Base-by-base conservation (phyloP, 164 flowering plant genomes). In the Kingdonia uniflora region DNA sequence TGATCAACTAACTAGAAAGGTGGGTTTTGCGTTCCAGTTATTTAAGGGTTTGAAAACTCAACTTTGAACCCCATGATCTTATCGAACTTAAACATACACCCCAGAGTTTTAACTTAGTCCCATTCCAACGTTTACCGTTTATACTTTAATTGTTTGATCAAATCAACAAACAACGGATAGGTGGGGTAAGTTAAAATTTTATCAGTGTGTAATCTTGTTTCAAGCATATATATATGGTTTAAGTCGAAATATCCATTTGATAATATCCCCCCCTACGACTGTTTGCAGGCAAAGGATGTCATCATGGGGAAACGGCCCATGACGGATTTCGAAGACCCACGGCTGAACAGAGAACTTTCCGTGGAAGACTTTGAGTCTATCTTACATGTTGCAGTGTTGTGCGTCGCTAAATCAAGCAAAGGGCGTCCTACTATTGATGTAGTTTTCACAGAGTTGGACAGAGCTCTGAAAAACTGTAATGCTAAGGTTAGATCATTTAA, bases 231-330 rank as follows among this genome's bases (percentile, higher is more conserved):
- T n/a, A n/a, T n/a, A n/a, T n/a, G n/a, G n/a, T n/a, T n/a, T n/a
- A n/a, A n/a, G n/a, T n/a, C n/a, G n/a, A n/a, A n/a, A n/a, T n/a
- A n/a, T n/a, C n/a, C n/a, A n/a, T n/a, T n/a, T n/a, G n/a, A n/a
- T n/a, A n/a, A n/a, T n/a, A n/a, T n/a, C n/a, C n/a, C n/a, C n/a
- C n/a, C n/a, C n/a, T n/a, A n/a, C n/a, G n/a, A n/a, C 8, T 29
- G 4, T n/a, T 6, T 66, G 65, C 61, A 85, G 94, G 94, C 94
- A 45, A 85, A 65, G 64, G 94, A 85, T 74, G 88, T 81, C 25
- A 58, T 41, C 25, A 45, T 63, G 65, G 74, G 72, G 13, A 71
- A 54, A 42, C 71, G 86, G 1, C 82, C 82, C 7, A 21, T 68
- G 5, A 52, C 56, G 5, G 88, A 85, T 65, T 73, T 85, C 51